These are phyloP conservation scores for Pichia sp. DNA, from an alignment of 1,139 yeast species.

Conservation along the genomic window DNA sequence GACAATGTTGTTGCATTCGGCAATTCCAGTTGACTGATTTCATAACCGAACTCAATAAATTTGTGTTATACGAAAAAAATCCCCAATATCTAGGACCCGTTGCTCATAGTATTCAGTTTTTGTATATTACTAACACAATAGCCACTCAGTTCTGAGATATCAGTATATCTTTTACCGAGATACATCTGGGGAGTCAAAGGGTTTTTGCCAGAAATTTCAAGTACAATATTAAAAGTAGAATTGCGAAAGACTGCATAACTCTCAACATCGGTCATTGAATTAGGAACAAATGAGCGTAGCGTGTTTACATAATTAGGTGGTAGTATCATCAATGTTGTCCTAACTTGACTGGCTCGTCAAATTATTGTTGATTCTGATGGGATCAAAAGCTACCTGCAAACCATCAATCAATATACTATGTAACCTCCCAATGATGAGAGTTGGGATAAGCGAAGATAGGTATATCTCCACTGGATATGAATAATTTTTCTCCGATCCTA, in stretches of 20 bases:
- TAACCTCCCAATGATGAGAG: no score
- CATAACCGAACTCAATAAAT: slow-evolving; percentile 56
- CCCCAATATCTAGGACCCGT: slow-evolving; percentile 50
- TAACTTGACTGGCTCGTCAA: no score
- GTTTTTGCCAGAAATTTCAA: slow-evolving; percentile 40
- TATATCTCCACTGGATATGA: no score
- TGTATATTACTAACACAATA: slow-evolving; percentile 66
- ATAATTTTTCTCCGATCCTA: no score
- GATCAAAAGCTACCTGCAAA: slow-evolving; percentile 36
- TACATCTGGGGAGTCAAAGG: slow-evolving; percentile 44
- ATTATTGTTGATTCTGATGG: no score
- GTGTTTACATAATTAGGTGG: no score
- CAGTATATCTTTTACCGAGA: slow-evolving; percentile 44
- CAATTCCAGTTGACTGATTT: slow-evolving; percentile 41
- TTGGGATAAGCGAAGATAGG: no score
- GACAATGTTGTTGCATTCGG: no score
- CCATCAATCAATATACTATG: slow-evolving; percentile 49
- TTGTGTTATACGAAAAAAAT: slow-evolving; percentile 55
- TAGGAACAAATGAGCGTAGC: no score
- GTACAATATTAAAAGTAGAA: slow-evolving; percentile 35
- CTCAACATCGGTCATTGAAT: no score
- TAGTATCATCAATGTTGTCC: no score
- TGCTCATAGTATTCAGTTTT: slow-evolving; percentile 40
- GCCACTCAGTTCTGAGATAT: slow-evolving; percentile 36
- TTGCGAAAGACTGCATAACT: no score